phyloP scores from a whole-genome alignment of 257 asterid species.

The Fraxinus cuspidata region DNA sequence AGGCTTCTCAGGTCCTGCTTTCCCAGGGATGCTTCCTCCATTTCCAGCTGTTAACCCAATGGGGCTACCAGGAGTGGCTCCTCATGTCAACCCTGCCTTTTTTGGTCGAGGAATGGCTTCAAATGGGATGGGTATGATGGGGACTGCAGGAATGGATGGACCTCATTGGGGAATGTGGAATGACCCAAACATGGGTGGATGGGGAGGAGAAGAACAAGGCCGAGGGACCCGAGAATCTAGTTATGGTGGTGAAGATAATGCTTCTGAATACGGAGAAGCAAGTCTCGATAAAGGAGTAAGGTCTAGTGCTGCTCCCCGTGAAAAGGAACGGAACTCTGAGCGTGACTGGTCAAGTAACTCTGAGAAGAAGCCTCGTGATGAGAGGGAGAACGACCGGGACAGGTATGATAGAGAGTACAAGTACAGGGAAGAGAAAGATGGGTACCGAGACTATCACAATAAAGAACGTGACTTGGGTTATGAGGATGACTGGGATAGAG shows the following conservation, averaged over 20 bases:
- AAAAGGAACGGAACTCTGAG: constrained; percentile 48
- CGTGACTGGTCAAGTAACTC: constrained; percentile 53
- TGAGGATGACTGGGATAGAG: constrained; percentile 36
- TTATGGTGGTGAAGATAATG: constrained; percentile 55
- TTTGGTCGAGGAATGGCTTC: constrained; percentile 54
- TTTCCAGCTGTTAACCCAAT: constrained; percentile 46
- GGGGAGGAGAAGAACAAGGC: constrained; percentile 57
- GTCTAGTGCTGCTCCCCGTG: constrained; percentile 44
- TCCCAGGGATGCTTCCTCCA: constrained; percentile 54
- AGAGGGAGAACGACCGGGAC: constrained; percentile 41
- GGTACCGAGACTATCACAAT: constrained; percentile 16
- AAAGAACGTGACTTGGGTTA: constrained; percentile 20
- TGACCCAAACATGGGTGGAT: constrained; percentile 46
- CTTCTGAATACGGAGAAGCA: constrained; percentile 55
- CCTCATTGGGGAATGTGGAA: constrained; percentile 53
- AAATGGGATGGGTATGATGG: constrained; percentile 60
- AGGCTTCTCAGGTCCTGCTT: constrained; percentile 53
- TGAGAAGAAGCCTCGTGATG: constrained; percentile 55
- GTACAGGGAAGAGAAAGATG: constrained; percentile 42
- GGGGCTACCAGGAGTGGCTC: constrained; percentile 59
- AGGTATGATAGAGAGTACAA: constrained; percentile 48
- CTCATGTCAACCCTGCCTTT: constrained; percentile 61
- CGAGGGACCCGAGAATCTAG: constrained; percentile 57
- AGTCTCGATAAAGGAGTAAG: constrained; percentile 51
- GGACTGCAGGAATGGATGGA: constrained; percentile 47